These are phyloP conservation scores for Pluteus cervinus DNA, from an alignment of 768 basidiomycete genomes.

Conservation along the genomic window DNA sequence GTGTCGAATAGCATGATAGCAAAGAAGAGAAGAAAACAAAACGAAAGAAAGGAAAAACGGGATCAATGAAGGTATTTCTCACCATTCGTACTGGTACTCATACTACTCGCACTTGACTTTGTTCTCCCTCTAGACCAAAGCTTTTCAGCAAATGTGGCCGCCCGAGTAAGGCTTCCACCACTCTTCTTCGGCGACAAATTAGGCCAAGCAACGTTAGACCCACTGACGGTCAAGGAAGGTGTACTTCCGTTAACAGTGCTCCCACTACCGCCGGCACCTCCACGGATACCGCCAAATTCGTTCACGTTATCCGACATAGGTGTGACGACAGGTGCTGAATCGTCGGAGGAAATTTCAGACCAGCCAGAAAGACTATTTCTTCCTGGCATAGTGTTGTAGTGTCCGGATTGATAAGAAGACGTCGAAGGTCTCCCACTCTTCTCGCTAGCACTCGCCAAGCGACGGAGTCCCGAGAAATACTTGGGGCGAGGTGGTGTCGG, in stretches of 20 bases:
- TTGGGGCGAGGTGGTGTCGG: too few species aligned
- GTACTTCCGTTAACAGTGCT: too few species aligned
- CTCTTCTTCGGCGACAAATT: constrained; percentile 48
- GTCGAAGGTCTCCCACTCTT: too few species aligned
- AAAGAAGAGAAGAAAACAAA: too few species aligned
- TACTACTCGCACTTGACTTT: constrained; percentile 42
- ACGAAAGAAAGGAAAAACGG: too few species aligned
- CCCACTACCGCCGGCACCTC: constrained; percentile 26
- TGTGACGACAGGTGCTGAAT: constrained; percentile 54
- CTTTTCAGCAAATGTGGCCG: constrained; percentile 56
- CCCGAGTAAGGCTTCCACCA: constrained; percentile 33
- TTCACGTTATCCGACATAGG: constrained; percentile 46
- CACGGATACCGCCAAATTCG: constrained; percentile 20
- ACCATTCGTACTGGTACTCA: constrained; percentile 38
- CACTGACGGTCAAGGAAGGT: too few species aligned
- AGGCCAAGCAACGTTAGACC: constrained; percentile 34
- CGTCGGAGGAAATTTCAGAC: constrained; percentile 63
- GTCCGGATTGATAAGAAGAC: too few species aligned
- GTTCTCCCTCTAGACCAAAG: constrained; percentile 51
- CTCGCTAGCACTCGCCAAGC: too few species aligned
- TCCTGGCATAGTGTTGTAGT: too few species aligned
- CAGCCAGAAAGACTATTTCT: constrained; percentile 56
- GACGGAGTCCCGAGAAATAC: too few species aligned
- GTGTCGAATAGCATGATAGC: too few species aligned
- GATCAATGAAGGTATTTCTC: too few species aligned